These are phyloP conservation scores for Backusella sp. DNA, from an alignment of 192 early-diverging fungal genomes.

Conservation along the genomic window DNA sequence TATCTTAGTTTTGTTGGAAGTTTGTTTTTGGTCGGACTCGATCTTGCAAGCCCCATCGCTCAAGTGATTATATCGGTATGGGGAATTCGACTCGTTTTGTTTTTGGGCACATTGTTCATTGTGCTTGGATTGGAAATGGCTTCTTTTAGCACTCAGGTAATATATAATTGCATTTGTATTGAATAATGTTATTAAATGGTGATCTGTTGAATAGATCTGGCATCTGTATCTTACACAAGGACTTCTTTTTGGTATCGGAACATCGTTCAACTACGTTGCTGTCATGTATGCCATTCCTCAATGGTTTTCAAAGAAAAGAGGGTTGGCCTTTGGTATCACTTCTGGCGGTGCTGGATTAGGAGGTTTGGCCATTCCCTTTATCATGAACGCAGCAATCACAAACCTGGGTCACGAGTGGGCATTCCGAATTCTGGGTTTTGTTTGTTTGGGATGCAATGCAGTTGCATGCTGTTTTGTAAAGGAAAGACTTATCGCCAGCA, in stretches of 20 bases:
- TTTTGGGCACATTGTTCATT: constrained; percentile 6
- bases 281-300: constrained; percentile 43
- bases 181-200: not conserved
- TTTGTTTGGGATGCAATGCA: not conserved
- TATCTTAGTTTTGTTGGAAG: constrained; percentile 30
- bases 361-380: constrained; percentile 59
- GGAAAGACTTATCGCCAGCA: not conserved
- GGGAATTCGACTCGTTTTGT: constrained; percentile 10
- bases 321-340: constrained; percentile 53
- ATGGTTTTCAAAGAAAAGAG: constrained; percentile 57
- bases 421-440: constrained; percentile 27
- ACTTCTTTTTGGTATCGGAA: constrained; percentile 51
- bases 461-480: constrained; percentile 7
- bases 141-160: constrained; percentile 21
- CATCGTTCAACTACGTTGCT: constrained; percentile 20
- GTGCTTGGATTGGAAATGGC: constrained; percentile 20
- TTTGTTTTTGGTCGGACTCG: constrained; percentile 2
- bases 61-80: constrained; percentile 18
- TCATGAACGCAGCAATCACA: constrained; percentile 53
- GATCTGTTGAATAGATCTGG: constrained; percentile 41
- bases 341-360: constrained; percentile 70
- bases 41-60: constrained; percentile 16
- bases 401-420: constrained; percentile 52
- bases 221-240: constrained; percentile 60
- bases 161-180: not conserved